Base-by-base conservation (phyloP, 176 grass and related monocot genomes). In the Secale cereale region DNA sequence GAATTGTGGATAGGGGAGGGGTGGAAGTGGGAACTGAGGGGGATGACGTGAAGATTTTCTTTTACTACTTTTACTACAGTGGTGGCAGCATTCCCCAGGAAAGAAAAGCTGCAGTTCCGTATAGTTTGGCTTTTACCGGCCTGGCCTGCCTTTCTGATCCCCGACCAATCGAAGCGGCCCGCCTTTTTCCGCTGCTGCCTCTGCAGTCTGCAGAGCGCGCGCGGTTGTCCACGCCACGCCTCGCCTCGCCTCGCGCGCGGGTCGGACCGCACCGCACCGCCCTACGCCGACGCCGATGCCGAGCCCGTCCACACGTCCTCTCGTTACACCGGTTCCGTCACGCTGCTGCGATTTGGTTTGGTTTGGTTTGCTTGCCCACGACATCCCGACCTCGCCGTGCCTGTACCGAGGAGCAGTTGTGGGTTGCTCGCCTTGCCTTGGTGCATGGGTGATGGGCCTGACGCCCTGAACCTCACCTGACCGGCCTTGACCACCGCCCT, bases 91-190 rank as follows among this genome's bases (percentile, higher is more conserved):
- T 77, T 76, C 56, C 81, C 60, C 60, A 76, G 61, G 67, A 84
- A 91, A 73, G 52, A 40, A 86, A 85, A 87, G 89, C 70, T 84
- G 69, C 25, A 22, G 11, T 7, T 79, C 76, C 85, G 68, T 84
- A 54, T 84, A 8, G 65, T 39, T 91, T 87, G 89, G 85, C 81
- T 69, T 91, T 87, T 84, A 84, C 85, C 37, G 76, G 26, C 13
- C 69, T 43, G 71, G 71, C 22, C 52, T 36, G 20, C 52, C 81
- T 39, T 84, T 80, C 45, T 62, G 36, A 76, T 87, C 61, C 76
- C 68, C 50, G 76, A 75, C 85, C 88, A 79, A 86, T 83, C 22
- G 56, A 86, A 74, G 57, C 83, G 31, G 45, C 14, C 43, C 8
- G 17, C 37, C 71, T 79, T 41, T 84, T 41, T 4, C 80, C 13